phyloP scores from a whole-genome alignment of 169 alveolate species.

The Fabrea salina region DNA sequence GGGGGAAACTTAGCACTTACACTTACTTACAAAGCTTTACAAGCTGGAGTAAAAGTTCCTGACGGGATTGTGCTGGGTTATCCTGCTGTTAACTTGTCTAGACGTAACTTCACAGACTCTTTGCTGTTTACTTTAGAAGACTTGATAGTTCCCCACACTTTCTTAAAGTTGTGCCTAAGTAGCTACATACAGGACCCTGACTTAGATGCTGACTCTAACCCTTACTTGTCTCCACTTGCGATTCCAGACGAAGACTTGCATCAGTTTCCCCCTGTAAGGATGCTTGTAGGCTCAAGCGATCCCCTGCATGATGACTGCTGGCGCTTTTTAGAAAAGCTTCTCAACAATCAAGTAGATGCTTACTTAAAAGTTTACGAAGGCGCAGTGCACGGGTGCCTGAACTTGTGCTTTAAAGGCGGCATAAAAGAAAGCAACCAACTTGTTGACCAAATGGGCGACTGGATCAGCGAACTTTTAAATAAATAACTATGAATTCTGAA shows the following conservation, averaged over 20 bases:
- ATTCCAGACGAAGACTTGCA: slow-evolving; percentile 37
- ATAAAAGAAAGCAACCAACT: background rate
- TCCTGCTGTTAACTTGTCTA: slow-evolving; percentile 55
- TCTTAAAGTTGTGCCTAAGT: slow-evolving; percentile 53
- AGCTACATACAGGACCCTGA: slow-evolving; percentile 38
- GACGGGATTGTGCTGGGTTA: slow-evolving; percentile 55
- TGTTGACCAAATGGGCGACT: background rate
- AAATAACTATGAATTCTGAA: no score
- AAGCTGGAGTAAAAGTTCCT: slow-evolving; percentile 52
- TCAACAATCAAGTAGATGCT: background rate
- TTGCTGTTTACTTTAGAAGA: slow-evolving; percentile 54
- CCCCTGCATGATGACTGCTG: slow-evolving; percentile 77
- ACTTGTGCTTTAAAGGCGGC: background rate
- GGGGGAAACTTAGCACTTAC: slow-evolving; percentile 69
- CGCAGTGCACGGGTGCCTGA: background rate
- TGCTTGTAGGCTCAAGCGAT: slow-evolving; percentile 68
- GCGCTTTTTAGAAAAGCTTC: slow-evolving; percentile 50
- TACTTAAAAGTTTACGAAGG: background rate
- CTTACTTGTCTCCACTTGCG: slow-evolving; percentile 50
- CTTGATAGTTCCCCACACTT: slow-evolving; percentile 49
- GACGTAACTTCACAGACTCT: slow-evolving; percentile 48
- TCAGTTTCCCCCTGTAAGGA: slow-evolving; percentile 59
- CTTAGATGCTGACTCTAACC: slow-evolving; percentile 38
- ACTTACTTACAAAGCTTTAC: slow-evolving; percentile 40
- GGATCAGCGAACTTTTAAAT: background rate